Base-by-base conservation (phyloP, 495 filamentous ascomycete genomes). In the Xylaria bambusicola region DNA sequence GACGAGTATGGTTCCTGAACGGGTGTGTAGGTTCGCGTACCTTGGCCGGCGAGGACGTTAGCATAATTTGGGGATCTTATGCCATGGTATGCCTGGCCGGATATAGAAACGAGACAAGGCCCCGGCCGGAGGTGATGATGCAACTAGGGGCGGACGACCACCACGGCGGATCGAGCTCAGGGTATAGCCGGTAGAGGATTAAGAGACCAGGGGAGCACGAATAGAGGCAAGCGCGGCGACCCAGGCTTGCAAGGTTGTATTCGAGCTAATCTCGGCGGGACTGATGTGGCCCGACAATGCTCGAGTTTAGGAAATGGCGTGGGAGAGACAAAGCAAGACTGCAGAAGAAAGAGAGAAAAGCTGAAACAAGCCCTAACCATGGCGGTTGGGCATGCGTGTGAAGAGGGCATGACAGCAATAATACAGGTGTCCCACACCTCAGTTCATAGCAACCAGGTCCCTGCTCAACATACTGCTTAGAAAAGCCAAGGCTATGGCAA, bases 21-120 rank as follows among this genome's bases (percentile, higher is more conserved):
- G 65, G 69, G 72, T 75, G 75, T 66, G 66, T 62, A 75, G 73
- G 65, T 71, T 66, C 67, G 71, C 67, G 69, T 64, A 71, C 71
- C 73, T 74, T 70, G 75, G 63, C 73, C 71, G 77, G 70, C 73
- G 70, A 76, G 75, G 73, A 75, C 74, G 70, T 73, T 75, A 78
- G 75, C 77, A 80, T 81, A 81, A 80, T 79, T 77, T 75, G 78
- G 70, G 73, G 75, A 77, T 81, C 78, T 81, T 80, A 81, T 79
- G 77, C 76, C 74, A 80, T 79, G 76, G 76, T 73, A 63, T 74
- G 64, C 67, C 67, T 77, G 50, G 70, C 75, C 73, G 75, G 73
- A 79, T 80, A 77, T 77, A 77, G 75, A 76, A 75, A 70, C 69
- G 64, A 65, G 49, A 61, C 60, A 60, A 69, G 69, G 71, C 69